phyloP scores from a whole-genome alignment of 371 early-diverging fungal species.

The Lichtheimia hyalospora region DNA sequence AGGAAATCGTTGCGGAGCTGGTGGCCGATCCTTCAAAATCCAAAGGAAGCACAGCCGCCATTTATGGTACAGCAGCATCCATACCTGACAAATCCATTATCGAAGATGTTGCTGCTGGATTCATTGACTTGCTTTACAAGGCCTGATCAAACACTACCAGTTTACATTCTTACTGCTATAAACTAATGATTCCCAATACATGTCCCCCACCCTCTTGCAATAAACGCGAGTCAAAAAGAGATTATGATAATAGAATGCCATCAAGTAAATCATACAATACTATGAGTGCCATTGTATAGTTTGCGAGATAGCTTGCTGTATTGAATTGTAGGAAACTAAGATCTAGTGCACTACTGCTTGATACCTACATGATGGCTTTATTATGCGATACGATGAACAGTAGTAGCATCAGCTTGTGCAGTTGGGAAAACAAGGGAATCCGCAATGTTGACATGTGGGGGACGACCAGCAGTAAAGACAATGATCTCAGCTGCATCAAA shows the following conservation, averaged over 20 bases:
- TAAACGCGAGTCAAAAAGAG: no score
- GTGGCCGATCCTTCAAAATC: constrained; percentile 70
- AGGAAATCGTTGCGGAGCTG: constrained; percentile 68
- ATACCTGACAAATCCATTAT: constrained; percentile 86
- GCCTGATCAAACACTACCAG: constrained; percentile 27
- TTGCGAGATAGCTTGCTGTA: no score
- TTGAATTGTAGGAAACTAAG: no score
- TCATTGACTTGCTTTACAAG: constrained; percentile 84
- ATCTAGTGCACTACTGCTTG: no score
- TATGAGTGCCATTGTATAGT: no score
- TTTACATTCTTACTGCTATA: no score
- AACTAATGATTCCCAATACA: constrained; percentile 6
- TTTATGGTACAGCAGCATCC: constrained; percentile 89
- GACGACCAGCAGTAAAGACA: constrained; percentile 82
- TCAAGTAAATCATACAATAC: no score
- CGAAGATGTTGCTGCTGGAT: constrained; percentile 82
- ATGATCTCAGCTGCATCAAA: constrained; percentile 66
- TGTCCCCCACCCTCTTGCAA: no score
- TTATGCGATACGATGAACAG: constrained; percentile 18
- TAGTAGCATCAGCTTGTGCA: constrained; percentile 70
- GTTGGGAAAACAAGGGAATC: constrained; percentile 76
- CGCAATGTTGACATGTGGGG: constrained; percentile 83
- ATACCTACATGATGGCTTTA: neutral
- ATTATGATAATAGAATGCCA: no score
- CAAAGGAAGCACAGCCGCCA: constrained; percentile 78